phyloP scores from a whole-genome alignment of 768 basidiomycete genomes.

The Termitomyces eurrhizus region DNA sequence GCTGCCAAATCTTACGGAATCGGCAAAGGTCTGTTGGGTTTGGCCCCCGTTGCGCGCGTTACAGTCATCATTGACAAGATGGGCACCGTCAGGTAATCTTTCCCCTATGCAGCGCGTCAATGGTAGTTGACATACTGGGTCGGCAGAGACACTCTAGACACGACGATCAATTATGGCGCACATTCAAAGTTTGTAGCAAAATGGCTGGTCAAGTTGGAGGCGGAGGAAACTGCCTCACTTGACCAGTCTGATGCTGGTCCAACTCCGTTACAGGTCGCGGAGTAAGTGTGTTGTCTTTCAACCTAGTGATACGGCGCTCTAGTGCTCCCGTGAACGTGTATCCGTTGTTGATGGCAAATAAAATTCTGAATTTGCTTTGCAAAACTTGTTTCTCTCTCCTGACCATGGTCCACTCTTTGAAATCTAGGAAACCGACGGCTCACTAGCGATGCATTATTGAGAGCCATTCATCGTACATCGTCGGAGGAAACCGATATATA shows the following conservation, averaged over 20 bases:
- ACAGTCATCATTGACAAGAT: slow-evolving; percentile 76
- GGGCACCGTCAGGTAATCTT: slow-evolving; percentile 60
- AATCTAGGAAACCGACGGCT: neutral
- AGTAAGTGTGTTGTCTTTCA: neutral
- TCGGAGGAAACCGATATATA: neutral
- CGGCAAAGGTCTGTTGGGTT: slow-evolving; percentile 64
- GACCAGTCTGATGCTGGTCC: neutral
- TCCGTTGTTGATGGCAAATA: neutral
- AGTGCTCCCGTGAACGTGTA: neutral
- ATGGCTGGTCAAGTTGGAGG: slow-evolving; percentile 46
- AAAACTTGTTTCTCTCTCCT: neutral
- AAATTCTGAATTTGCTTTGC: neutral
- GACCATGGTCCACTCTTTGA: neutral
- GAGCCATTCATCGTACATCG: neutral
- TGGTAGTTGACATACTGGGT: neutral
- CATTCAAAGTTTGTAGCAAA: slow-evolving; percentile 72
- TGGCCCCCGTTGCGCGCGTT: slow-evolving; percentile 54
- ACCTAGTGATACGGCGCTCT: neutral
- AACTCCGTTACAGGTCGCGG: neutral
- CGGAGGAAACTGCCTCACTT: slow-evolving; percentile 8
- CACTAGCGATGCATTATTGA: neutral
- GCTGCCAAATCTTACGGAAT: slow-evolving; percentile 63
- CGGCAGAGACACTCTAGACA: slow-evolving; percentile 53
- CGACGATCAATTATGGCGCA: slow-evolving; percentile 57
- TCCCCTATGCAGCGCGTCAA: neutral